phyloP scores from a whole-genome alignment of 164 flowering plant species.

The Stephania yunnanensis region DNA sequence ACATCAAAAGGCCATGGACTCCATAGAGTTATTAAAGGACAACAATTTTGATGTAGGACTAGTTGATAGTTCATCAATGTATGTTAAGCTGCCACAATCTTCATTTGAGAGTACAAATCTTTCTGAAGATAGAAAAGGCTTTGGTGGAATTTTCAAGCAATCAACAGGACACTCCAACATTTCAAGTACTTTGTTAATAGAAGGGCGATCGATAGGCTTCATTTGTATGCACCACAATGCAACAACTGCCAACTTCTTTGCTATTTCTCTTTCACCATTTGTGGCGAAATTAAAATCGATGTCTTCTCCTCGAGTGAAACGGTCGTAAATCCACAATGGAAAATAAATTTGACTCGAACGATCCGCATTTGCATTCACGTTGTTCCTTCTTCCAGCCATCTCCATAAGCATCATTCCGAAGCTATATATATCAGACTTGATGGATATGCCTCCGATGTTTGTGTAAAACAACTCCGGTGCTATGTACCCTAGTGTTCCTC shows the following conservation, averaged over 20 bases:
- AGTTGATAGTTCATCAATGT: no score
- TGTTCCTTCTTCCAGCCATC: constrained; percentile 14
- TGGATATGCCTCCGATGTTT: constrained; percentile 9
- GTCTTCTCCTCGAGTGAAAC: constrained; percentile 1
- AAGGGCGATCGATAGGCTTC: constrained; percentile 11
- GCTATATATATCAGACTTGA: constrained; percentile 13
- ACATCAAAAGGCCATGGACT: no score
- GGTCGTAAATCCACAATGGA: constrained; percentile 10
- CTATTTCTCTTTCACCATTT: constrained; percentile 2
- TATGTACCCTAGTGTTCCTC: constrained; percentile 13
- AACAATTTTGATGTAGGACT: no score
- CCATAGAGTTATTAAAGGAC: no score
- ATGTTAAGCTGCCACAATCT: no score
- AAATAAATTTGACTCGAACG: constrained; percentile 5
- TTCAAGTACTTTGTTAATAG: constrained; percentile 2
- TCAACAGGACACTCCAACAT: constrained; percentile 1
- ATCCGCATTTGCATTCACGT: not conserved
- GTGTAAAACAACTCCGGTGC: constrained; percentile 10
- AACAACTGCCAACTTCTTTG: constrained; percentile 7
- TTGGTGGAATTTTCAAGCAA: constrained; percentile 6
- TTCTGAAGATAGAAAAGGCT: not conserved
- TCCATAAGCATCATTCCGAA: constrained; percentile 15
- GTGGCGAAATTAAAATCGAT: not conserved
- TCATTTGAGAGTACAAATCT: no score
- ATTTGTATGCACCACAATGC: constrained; percentile 13